These are phyloP conservation scores for Zygosaccharomyces sapae DNA, from an alignment of 1,139 yeast genomes.

Conservation along the genomic window DNA sequence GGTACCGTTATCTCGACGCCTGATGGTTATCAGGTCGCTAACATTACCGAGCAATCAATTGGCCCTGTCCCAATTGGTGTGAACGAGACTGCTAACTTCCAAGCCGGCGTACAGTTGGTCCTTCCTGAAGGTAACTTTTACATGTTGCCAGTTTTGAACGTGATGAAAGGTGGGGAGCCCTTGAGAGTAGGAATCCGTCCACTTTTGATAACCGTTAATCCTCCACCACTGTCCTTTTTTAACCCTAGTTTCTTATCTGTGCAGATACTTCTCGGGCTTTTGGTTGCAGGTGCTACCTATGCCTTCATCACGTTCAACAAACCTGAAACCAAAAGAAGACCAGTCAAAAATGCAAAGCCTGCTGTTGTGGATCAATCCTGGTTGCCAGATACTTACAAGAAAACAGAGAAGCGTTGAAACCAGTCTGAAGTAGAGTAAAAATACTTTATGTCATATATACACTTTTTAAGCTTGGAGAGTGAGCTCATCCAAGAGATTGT, in stretches of 20 bases:
- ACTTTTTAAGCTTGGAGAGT: constrained; percentile 16
- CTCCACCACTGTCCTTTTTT: constrained; percentile 63
- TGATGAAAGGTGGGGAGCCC: constrained; percentile 50
- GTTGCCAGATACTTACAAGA: constrained; percentile 53
- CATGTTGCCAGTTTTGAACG: constrained; percentile 57
- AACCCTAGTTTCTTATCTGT: constrained; percentile 68
- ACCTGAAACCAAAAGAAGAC: constrained; percentile 33
- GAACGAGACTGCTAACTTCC: constrained; percentile 48
- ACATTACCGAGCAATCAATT: constrained; percentile 60
- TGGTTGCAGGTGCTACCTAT: constrained; percentile 52
- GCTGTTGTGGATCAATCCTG: constrained; percentile 46
- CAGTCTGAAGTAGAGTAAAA: background rate
- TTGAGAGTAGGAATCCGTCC: constrained; percentile 57
- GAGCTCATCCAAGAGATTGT: constrained; percentile 17
- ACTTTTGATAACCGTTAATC: constrained; percentile 56
- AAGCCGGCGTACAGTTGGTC: constrained; percentile 53
- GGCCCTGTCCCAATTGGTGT: constrained; percentile 57
- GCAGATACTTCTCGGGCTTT: constrained; percentile 49
- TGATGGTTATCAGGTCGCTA: constrained; percentile 50
- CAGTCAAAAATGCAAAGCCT: constrained; percentile 32
- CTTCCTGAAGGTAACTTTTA: constrained; percentile 57
- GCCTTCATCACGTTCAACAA: constrained; percentile 42
- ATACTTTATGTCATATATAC: background rate
- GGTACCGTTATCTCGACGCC: constrained; percentile 62
- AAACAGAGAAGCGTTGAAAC: constrained; percentile 15